Evolutionary conservation across 192 early-diverging fungal species (phyloP).

Genomic region (Podila epicladia): DNA sequence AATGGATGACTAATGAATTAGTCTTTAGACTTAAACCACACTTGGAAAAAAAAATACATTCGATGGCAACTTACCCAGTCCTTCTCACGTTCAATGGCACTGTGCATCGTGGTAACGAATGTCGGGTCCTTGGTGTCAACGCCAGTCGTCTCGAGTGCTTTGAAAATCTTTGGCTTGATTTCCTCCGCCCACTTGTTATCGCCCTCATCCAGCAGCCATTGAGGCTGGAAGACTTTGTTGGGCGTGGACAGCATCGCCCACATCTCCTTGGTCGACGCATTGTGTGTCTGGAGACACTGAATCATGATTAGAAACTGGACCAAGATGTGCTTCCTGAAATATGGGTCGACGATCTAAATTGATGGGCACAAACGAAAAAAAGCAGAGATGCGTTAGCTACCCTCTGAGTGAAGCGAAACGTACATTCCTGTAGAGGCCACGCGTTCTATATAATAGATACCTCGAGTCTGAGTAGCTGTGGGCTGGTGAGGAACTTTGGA

Average conservation of each 20-base stretch:
- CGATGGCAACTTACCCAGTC: conserved; percentile 66
- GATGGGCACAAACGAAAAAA: conserved; percentile 13
- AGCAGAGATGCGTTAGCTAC: background rate
- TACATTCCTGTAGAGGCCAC: too few relatives aligned
- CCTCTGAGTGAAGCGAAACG: background rate
- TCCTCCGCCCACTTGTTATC: conserved; percentile 68
- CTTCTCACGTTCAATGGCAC: conserved; percentile 76
- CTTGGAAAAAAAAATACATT: background rate
- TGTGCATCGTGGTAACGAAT: conserved; percentile 73
- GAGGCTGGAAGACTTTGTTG: conserved; percentile 67
- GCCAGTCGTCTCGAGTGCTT: conserved; percentile 61
- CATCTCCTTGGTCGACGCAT: conserved; percentile 51
- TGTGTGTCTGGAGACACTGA: conserved; percentile 72
- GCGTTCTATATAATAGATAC: conserved; percentile 36
- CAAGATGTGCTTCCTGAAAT: conserved; percentile 87
- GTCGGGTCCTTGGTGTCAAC: conserved; percentile 62
- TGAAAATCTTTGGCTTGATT: conserved; percentile 53
- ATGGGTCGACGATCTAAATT: conserved; percentile 77
- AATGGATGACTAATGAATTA: background rate
- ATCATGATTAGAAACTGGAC: conserved; percentile 90
- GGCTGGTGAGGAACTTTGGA: conserved; percentile 80
- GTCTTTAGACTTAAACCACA: background rate
- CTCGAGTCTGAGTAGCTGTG: conserved; percentile 77
- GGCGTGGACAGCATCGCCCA: conserved; percentile 57
- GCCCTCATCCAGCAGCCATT: conserved; percentile 45